phyloP scores from a whole-genome alignment of 768 basidiomycete genomes.

The Trametes gibbosa region DNA sequence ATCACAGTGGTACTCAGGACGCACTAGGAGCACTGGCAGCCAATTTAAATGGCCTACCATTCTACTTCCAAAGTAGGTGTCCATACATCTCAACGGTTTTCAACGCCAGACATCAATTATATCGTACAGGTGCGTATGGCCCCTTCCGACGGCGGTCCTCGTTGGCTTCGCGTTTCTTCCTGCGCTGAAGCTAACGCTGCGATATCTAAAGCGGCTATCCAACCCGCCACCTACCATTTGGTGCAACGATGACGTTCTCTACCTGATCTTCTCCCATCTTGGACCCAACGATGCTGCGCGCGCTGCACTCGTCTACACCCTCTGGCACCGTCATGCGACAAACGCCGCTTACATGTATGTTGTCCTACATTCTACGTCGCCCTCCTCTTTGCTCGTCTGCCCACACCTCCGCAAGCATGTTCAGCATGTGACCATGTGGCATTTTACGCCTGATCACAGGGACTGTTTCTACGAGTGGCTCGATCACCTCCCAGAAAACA shows the following conservation, averaged over 20 bases:
- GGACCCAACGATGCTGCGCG: background rate
- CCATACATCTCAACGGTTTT: too few species aligned
- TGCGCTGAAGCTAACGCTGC: too few species aligned
- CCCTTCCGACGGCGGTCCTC: too few species aligned
- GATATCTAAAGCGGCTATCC: too few species aligned
- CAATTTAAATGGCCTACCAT: too few species aligned
- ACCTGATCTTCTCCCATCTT: background rate
- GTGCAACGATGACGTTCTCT: background rate
- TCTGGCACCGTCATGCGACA: background rate
- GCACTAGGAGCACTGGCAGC: too few species aligned
- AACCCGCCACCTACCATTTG: too few species aligned
- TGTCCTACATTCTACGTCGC: background rate
- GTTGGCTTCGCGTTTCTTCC: too few species aligned
- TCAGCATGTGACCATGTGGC: background rate
- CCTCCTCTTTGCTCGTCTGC: background rate
- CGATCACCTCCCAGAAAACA: background rate
- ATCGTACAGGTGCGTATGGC: too few species aligned
- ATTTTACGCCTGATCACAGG: background rate
- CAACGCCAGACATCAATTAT: too few species aligned
- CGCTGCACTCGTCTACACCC: background rate
- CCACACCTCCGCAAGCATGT: background rate
- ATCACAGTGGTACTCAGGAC: too few species aligned
- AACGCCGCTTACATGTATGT: background rate
- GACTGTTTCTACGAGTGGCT: background rate
- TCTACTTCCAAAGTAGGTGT: too few species aligned